Evolutionary conservation across 495 filamentous ascomycete genomes (phyloP), one percentile per base, ranked within the genome.

Genomic region (Paragyromitra xinjiangensis): DNA sequence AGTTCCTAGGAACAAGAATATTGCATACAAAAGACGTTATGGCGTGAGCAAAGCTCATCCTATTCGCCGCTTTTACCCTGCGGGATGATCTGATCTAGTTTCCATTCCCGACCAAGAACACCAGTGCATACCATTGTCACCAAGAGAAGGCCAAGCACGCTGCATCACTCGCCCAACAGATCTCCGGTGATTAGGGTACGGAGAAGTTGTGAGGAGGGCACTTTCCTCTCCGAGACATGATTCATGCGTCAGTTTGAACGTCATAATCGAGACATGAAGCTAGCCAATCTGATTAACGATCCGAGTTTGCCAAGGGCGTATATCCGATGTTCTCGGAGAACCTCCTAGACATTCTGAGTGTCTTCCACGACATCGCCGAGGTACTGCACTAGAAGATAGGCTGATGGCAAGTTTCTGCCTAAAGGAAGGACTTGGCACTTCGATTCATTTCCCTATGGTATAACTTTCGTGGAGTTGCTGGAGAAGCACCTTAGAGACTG

Each of bases 91-190:
- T 34, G 3, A 3, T 34, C 29, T 34, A 3, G 29, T 16, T 48
- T 16, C 4, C 3, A 56, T 56, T 7, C 12, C 22, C 7, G 11
- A 5, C 24, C 7, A 24, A 22, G 24, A 56, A 22, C 26, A 9
- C 6, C 8, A 48, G 8, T 26, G 11, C 24, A 29, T 11, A 24
- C 29, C 29, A 34, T 34, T 34, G 29, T 34, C 29, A 58, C 48
- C 34, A 69, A 37, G 48, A 50, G 48, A 55, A 16, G n/a, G 65
- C 71, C 71, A 74, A 69, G 72, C 72, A 75, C 59, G 55, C 72
- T 48, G 65, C 42, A 42, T 75, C 72, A 75, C 72, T 75, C 72
- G 72, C 53, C 42, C 29, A 69, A 55, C 24, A 74, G 58, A 61
- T 16, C 29, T 37, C 48, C 68, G 22, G 14, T 59, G 53, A 29